phyloP scores from a whole-genome alignment of 345 rosid species.

The Salix udensis region DNA sequence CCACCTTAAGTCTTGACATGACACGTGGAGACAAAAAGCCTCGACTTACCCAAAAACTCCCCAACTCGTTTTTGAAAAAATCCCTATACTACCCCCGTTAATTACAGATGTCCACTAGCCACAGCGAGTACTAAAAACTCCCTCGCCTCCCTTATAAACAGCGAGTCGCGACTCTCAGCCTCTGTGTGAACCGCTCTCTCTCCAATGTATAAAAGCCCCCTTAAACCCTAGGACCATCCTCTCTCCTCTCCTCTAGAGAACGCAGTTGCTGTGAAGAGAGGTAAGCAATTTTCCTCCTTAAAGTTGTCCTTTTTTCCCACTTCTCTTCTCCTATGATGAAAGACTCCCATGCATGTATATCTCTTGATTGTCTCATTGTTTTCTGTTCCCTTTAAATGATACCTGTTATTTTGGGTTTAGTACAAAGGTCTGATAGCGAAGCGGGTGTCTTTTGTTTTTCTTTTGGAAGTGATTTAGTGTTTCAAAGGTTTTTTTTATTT shows the following conservation, averaged over 20 bases:
- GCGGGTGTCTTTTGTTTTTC: not conserved
- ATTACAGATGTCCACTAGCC: not conserved
- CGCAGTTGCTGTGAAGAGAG: not conserved
- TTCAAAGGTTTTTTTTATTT: not conserved
- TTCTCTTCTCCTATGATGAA: not conserved
- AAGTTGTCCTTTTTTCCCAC: not conserved
- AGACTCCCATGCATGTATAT: not conserved
- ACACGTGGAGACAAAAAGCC: not conserved
- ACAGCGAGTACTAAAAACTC: not conserved
- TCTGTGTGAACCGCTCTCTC: not conserved
- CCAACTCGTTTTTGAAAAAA: accelerated
- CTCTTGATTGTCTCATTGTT: not conserved
- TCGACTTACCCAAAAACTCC: not conserved
- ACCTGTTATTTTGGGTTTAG: not conserved
- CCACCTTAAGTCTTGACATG: too few species aligned
- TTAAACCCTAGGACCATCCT: not conserved
- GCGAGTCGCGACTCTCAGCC: not conserved
- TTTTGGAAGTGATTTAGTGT: not conserved
- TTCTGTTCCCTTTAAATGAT: not conserved
- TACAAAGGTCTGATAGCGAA: not conserved
- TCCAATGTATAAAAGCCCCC: not conserved
- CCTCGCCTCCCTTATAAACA: not conserved
- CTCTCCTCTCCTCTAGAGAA: not conserved
- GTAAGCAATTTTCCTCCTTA: not conserved
- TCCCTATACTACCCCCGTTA: not conserved